These are phyloP conservation scores for Alnus rubra DNA, from an alignment of 306 rosid species.

Conservation along the genomic window DNA sequence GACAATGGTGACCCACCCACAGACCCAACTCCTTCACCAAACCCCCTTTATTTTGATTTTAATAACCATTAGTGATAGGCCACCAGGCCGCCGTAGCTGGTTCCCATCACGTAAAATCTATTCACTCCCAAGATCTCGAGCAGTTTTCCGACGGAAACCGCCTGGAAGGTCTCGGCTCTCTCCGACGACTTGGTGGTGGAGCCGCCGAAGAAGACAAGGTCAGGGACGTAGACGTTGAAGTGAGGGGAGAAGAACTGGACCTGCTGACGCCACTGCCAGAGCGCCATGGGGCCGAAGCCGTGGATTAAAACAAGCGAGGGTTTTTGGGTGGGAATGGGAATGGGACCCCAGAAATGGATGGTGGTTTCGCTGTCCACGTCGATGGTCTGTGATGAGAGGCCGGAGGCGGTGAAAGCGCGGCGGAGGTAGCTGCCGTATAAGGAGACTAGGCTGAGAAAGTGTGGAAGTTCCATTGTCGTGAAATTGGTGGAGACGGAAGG, in stretches of 20 bases:
- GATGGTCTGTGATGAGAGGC: conserved; percentile 51
- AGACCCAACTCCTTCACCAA: conserved; percentile 16
- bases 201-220: conserved; percentile 75
- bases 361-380: conserved; percentile 56
- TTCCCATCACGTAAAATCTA: conserved; percentile 59
- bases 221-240: conserved; percentile 77
- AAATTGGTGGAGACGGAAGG: neutral
- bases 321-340: neutral
- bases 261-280: conserved; percentile 90
- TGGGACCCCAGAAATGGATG: conserved; percentile 73
- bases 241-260: conserved; percentile 58
- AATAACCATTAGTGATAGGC: conserved; percentile 30
- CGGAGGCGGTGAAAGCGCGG: conserved; percentile 65
- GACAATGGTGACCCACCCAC: conserved; percentile 24
- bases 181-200: conserved; percentile 57
- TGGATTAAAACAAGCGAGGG: conserved; percentile 64
- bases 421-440: conserved; percentile 60
- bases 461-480: conserved; percentile 46
- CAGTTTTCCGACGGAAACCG: conserved; percentile 55
- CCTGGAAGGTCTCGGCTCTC: conserved; percentile 72
- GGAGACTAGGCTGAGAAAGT: conserved; percentile 54
- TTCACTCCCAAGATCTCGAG: conserved; percentile 47
- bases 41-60: neutral
- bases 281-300: conserved; percentile 78
- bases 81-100: conserved; percentile 90